Evolutionary conservation across 192 early-diverging fungal genomes (phyloP).

Genomic region (Entomortierella lignicola): DNA sequence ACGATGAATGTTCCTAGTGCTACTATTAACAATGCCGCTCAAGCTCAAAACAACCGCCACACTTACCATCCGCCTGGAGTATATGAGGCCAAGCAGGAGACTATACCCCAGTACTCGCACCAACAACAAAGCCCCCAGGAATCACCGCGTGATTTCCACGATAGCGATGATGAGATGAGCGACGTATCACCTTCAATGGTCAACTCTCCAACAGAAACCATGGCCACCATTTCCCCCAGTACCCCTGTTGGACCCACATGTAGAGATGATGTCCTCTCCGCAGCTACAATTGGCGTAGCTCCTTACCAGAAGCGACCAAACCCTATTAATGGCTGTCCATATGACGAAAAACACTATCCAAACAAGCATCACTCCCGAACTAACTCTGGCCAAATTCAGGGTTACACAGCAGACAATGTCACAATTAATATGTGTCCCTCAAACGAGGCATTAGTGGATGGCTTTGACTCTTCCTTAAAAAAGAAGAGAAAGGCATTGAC

Average conservation of each 20-base stretch:
- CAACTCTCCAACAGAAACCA: conserved; percentile 41
- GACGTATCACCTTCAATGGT: conserved; percentile 37
- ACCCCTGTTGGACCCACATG: conserved; percentile 20
- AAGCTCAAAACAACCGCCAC: conserved; percentile 32
- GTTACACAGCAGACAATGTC: neutral
- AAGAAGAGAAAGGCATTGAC: conserved; percentile 49
- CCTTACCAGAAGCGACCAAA: conserved; percentile 31
- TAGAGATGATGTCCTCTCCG: conserved; percentile 14
- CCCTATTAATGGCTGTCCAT: neutral
- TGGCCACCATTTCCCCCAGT: conserved; percentile 46
- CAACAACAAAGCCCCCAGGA: conserved; percentile 11
- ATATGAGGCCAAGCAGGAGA: neutral
- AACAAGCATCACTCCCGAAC: conserved; percentile 30
- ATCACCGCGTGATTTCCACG: neutral
- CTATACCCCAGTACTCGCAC: neutral
- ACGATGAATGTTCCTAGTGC: conserved; percentile 16
- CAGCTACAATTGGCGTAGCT: neutral
- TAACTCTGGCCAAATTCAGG: conserved; percentile 2
- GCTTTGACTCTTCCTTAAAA: conserved; percentile 33
- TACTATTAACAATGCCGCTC: conserved; percentile 9
- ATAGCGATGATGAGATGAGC: conserved; percentile 34
- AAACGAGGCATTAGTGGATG: conserved; percentile 21
- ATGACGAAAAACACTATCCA: conserved; percentile 36
- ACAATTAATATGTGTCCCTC: conserved; percentile 31
- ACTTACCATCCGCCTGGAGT: conserved; percentile 38